Evolutionary conservation across 1,139 yeast genomes (phyloP).

Genomic region (Kodamaea suecica): DNA sequence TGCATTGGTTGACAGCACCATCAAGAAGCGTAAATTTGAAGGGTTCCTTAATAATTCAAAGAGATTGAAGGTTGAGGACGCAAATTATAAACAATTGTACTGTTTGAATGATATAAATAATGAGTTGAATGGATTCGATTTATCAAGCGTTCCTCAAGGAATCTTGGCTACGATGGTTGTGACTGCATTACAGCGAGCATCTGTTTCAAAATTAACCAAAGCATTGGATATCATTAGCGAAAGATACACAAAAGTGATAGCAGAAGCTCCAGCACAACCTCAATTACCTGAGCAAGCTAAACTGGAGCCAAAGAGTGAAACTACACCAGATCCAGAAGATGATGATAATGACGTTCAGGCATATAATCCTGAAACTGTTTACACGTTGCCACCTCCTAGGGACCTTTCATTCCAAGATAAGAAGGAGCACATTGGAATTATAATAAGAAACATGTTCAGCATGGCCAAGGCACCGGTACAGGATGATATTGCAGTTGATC

Average conservation of each 20-base stretch:
- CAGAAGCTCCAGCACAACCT: slow-evolving; percentile 3
- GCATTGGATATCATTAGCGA: slow-evolving; percentile 67
- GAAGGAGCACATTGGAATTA: slow-evolving; percentile 49
- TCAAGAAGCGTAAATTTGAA: slow-evolving; percentile 41
- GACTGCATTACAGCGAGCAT: slow-evolving; percentile 57
- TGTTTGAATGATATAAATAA: slow-evolving; percentile 61
- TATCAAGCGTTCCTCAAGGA: slow-evolving; percentile 62
- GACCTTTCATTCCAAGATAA: slow-evolving; percentile 47
- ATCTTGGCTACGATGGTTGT: slow-evolving; percentile 64
- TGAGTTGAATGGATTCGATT: slow-evolving; percentile 64
- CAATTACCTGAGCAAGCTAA: slow-evolving; percentile 6
- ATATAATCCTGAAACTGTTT: slow-evolving; percentile 42
- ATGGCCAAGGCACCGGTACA: slow-evolving; percentile 29
- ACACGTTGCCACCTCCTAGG: slow-evolving; percentile 58
- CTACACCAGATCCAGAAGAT: slow-evolving; percentile 23
- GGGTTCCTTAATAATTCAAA: slow-evolving; percentile 26
- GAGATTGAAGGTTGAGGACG: slow-evolving; percentile 28
- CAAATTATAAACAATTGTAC: slow-evolving; percentile 41
- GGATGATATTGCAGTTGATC: slow-evolving; percentile 17
- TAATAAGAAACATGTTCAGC: slow-evolving; percentile 54
- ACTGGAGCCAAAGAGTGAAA: slow-evolving; percentile 1
- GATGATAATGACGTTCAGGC: slow-evolving; percentile 39
- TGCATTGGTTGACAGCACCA: slow-evolving; percentile 27
- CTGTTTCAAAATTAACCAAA: slow-evolving; percentile 53
- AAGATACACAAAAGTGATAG: slow-evolving; percentile 44